A percentile compares a stretch with the other conserved stretches of the same genome.
phyloP scores from a whole-genome alignment of 2,329 filamentous ascomycete species.

The Cercospora brassicicola region DNA sequence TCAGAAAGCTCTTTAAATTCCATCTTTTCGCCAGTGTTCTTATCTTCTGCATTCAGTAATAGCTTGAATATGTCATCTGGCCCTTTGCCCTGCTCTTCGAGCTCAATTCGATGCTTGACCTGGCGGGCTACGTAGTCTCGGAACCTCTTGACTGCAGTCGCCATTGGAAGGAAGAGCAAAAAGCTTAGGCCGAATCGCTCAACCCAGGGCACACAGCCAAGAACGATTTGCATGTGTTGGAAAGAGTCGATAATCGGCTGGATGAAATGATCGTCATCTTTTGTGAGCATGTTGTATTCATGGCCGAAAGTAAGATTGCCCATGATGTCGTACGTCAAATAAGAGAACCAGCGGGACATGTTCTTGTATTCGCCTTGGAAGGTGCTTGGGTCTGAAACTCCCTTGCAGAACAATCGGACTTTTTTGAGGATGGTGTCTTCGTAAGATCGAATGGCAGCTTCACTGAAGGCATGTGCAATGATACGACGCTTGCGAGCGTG shows the following conservation, averaged over 20 bases:
- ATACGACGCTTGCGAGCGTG: background rate
- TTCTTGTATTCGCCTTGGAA: background rate
- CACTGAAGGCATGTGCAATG: background rate
- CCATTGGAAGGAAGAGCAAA: background rate
- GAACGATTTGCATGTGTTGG: background rate
- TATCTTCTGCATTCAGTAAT: background rate
- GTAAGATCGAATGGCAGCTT: background rate
- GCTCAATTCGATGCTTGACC: background rate
- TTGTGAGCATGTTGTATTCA: background rate
- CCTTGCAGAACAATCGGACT: background rate
- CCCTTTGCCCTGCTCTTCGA: background rate
- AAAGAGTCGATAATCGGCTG: background rate
- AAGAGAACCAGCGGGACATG: background rate
- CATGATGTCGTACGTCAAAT: background rate
- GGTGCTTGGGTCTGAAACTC: background rate
- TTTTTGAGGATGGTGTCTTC: background rate
- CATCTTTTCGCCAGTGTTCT: background rate
- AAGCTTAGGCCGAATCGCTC: background rate
- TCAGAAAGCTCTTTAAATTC: background rate
- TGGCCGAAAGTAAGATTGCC: background rate
- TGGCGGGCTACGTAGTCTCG: background rate
- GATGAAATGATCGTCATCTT: background rate
- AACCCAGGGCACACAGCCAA: background rate
- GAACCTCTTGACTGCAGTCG: background rate
- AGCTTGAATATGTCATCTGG: background rate